These are phyloP conservation scores for Trametes cingulata DNA, from an alignment of 768 basidiomycete genomes.

Conservation along the genomic window DNA sequence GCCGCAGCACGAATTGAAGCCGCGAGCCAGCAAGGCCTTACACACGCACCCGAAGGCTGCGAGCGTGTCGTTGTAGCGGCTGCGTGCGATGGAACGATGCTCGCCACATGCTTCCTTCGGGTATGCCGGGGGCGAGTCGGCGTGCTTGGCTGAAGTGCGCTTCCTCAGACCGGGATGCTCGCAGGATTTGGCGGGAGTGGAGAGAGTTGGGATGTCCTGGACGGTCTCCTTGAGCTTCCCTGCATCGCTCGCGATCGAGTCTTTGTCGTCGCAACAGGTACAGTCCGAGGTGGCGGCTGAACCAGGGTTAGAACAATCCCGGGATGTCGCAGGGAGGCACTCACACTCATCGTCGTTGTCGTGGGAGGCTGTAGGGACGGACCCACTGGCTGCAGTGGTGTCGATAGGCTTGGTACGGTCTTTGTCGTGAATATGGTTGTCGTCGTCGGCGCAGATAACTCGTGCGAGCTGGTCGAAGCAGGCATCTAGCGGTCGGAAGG, in stretches of 20 bases:
- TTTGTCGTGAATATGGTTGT: conserved; percentile 25
- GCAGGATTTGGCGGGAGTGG: not conserved
- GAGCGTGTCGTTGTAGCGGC: conserved; percentile 31
- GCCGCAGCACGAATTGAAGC: conserved; percentile 30
- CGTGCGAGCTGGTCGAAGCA: conserved; percentile 30
- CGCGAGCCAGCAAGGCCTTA: conserved; percentile 30
- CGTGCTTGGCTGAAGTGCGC: conserved; percentile 7
- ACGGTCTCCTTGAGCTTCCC: not conserved
- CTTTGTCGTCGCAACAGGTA: conserved; percentile 1
- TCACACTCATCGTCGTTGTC: not conserved
- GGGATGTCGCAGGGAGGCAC: not conserved
- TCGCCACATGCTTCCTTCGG: conserved; percentile 29
- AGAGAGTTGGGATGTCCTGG: too few species aligned
- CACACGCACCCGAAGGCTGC: conserved; percentile 33
- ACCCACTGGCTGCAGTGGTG: not conserved
- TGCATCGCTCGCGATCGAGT: not conserved
- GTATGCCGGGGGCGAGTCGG: not conserved
- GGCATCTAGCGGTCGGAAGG: conserved; percentile 15
- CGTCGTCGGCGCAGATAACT: conserved; percentile 31
- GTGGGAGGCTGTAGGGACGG: not conserved
- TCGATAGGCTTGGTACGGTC: not conserved
- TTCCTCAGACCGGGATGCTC: conserved; percentile 20
- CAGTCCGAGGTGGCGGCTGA: conserved; percentile 1
- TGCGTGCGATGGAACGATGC: conserved; percentile 28
- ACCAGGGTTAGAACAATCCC: not conserved